Evolutionary conservation across 2,329 filamentous ascomycete genomes (phyloP), one percentile per base, ranked within the genome.

Genomic region (Sporothrix mexicana): DNA sequence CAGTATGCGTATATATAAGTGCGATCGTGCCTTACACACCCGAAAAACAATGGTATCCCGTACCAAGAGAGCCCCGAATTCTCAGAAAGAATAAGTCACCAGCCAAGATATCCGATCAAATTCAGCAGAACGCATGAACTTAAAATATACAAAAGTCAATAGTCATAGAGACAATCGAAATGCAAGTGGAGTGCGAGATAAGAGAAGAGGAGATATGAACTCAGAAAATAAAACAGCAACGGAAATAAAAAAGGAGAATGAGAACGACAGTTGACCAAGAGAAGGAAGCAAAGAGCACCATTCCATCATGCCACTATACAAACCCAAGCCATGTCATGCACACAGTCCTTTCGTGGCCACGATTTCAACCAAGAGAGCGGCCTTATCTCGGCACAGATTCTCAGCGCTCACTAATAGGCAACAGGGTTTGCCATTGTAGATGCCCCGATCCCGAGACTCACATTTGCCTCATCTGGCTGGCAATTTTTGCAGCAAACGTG

Each of bases 401-500:
- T 12, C 49, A 51, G 15, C 7, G n/a, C 30, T 64, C n/a, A 67
- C 30, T 36, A 36, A 8, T 57, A 36, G 10, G 41, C 51, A 17
- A 72, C 53, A 9, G 64, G 47, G 23, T 41, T 43, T 3, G 64
- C 51, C 59, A 72, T 41, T 7, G 30, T 36, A 10, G 66, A n/a
- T 20, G 61, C 25, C 10, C 41, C 55, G 15, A 55, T 10, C 2
- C 41, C 17, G 25, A 68, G 43, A 17, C 13, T 17, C 41, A 55
- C 30, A 20, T n/a, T 51, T 30, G 45, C 25, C 53, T 68, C 68
- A 30, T 86, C 83, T 12, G 81, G 74, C 61, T 78, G 79, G 74
- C 86, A 88, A 3, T 76, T 76, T 53, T 80, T 78, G 76, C 86
- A 88, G 69, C 86, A 82, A n/a, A 76, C 78, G 73, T 88, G 86